phyloP scores from a whole-genome alignment of 441 rosid species.

The Erodium trifolium region DNA sequence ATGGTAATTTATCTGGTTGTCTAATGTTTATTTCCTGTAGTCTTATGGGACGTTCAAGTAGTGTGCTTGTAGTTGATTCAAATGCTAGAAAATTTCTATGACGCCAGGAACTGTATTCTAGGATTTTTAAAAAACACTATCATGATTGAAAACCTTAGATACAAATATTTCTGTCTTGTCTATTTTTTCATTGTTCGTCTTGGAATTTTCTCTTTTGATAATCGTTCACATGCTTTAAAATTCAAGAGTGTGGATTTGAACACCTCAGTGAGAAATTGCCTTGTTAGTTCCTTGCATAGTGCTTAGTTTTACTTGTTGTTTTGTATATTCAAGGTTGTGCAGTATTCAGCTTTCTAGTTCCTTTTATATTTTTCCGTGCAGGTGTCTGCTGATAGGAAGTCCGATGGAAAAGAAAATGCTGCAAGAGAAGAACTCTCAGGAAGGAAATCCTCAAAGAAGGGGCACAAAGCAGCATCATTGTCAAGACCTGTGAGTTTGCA shows the following conservation, averaged over 20 bases:
- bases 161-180: background rate
- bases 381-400: constrained; percentile 71
- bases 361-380: constrained; percentile 24
- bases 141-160: background rate
- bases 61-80: background rate
- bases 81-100: constrained; percentile 3
- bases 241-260: constrained; percentile 6
- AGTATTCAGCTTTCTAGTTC: constrained; percentile 9
- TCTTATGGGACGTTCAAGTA: constrained; percentile 14
- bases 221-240: background rate
- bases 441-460: constrained; percentile 50
- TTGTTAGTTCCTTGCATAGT: background rate
- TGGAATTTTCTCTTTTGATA: background rate
- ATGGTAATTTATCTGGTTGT: constrained; percentile 51
- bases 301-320: constrained; percentile 11
- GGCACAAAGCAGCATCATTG: constrained; percentile 48
- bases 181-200: background rate
- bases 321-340: background rate
- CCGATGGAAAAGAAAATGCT: constrained; percentile 51
- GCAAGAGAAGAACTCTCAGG: constrained; percentile 40
- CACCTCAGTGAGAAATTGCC: constrained; percentile 5
- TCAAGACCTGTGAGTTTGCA: constrained; percentile 70
- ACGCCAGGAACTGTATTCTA: background rate
- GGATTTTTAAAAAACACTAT: constrained; percentile 1
- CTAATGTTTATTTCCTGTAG: constrained; percentile 15